phyloP scores from a whole-genome alignment of 2,329 filamentous ascomycete species.

The Fusarium graminum region DNA sequence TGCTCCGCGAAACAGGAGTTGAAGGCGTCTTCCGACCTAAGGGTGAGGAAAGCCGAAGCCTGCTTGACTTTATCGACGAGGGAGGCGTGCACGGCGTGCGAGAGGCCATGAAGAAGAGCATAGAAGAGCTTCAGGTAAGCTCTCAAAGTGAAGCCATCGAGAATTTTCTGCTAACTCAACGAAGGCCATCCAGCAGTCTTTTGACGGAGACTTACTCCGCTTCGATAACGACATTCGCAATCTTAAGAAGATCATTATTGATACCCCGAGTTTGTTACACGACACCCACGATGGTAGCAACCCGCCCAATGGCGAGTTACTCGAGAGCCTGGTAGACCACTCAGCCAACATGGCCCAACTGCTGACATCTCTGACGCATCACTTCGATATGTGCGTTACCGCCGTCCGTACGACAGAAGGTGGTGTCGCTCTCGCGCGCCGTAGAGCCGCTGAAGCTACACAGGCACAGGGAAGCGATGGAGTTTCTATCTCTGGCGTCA shows the following conservation, averaged over 20 bases:
- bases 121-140: conserved; percentile 75
- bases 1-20: conserved; percentile 73
- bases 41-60: conserved; percentile 69
- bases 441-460: conserved; percentile 74
- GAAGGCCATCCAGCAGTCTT: conserved; percentile 74
- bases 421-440: conserved; percentile 75
- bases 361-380: conserved; percentile 82
- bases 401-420: conserved; percentile 92
- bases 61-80: conserved; percentile 84
- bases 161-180: conserved; percentile 18
- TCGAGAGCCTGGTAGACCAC: conserved; percentile 76
- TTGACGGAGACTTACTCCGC: conserved; percentile 79
- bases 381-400: conserved; percentile 94
- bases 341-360: conserved; percentile 86
- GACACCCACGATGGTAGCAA: conserved; percentile 51
- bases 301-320: conserved; percentile 63
- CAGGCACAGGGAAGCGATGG: conserved; percentile 61
- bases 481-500: conserved; percentile 76
- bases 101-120: conserved; percentile 75
- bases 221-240: conserved; percentile 81
- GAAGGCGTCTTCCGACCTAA: conserved; percentile 72
- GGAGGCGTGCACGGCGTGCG: conserved; percentile 74
- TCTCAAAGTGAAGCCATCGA: neutral
- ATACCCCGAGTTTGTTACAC: conserved; percentile 54
- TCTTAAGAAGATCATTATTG: conserved; percentile 70